Evolutionary conservation across 768 basidiomycete genomes (phyloP), one percentile per base, ranked within the genome.

Genomic region (Russula compacta): DNA sequence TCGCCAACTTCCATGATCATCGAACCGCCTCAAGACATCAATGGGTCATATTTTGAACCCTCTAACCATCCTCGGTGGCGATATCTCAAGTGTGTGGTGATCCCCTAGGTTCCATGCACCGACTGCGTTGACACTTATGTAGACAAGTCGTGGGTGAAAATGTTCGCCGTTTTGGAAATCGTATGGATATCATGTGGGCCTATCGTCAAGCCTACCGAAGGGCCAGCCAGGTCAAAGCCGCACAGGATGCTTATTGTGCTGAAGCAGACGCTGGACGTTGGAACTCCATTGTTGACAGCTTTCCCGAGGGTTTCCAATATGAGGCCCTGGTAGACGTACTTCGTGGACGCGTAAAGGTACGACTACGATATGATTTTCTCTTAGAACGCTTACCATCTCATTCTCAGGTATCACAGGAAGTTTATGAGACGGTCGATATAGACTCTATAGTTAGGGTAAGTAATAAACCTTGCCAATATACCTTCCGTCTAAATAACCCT

Each of bases 321-420:
- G 88, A 92, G 67, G 80, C 83, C 59, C 74, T 94, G 35, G 84
- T 91, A 4, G 90, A 92, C 63, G 89, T 92, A 38, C 77, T 94
- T 51, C 80, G 93, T 43, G 93, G 93, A 8, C 85, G 83, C 58
- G 92, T 94, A 69, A 94, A 91, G 81, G 87, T 84, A 15, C 51
- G 67, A 47, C 44, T 8, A 49, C 24, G 11, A 21, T n/a, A 46
- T 21, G 7, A 36, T 35, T 47, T 42, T 44, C 14, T n/a, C 48
- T 19, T 39, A 15, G n/a, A 42, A 32, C 49, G 53, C 21, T 51
- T 38, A 42, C 21, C 21, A 39, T 36, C 11, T 36, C 48, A 10
- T 38, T 33, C 40, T 21, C 60, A 86, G 84, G 75, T 87, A 52
- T 79, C 83, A 3, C 79, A 76, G 54, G 85, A 88, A 64, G 89